These are phyloP conservation scores for Lablab purpureus DNA, from an alignment of 306 rosid species.

Conservation along the genomic window DNA sequence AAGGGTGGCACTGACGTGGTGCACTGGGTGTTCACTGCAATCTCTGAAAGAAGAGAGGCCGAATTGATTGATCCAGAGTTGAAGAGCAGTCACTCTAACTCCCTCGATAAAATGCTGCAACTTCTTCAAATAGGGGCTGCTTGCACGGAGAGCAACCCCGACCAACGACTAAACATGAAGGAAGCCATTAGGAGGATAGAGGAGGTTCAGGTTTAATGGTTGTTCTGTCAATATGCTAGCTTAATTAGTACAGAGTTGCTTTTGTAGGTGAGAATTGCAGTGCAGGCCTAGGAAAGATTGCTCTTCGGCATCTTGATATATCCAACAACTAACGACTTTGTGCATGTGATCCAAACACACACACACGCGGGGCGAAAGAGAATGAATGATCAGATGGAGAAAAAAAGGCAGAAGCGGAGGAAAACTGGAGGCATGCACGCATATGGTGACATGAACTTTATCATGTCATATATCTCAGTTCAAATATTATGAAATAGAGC, in stretches of 20 bases:
- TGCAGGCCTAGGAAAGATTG: constrained; percentile 48
- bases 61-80: constrained; percentile 84
- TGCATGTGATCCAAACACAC: not conserved
- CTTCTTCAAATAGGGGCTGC: constrained; percentile 75
- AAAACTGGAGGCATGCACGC: not conserved
- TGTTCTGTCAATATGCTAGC: constrained; percentile 49
- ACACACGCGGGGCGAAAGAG: not conserved
- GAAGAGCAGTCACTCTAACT: constrained; percentile 10
- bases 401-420: constrained; percentile 17
- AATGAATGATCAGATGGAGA: not conserved
- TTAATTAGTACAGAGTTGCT: constrained; percentile 39
- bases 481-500: constrained; percentile 22
- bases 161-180: constrained; percentile 64
- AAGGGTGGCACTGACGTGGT: constrained; percentile 92
- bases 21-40: constrained; percentile 73
- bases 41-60: constrained; percentile 57
- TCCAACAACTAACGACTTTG: constrained; percentile 5
- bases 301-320: constrained; percentile 33
- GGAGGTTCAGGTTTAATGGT: constrained; percentile 52
- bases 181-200: constrained; percentile 90
- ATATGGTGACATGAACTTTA: constrained; percentile 1
- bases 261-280: constrained; percentile 54
- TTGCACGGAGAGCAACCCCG: constrained; percentile 65
- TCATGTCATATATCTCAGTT: not conserved
- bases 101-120: constrained; percentile 58